These are phyloP conservation scores for Candida incommunis DNA, from an alignment of 805 yeast genomes.

Conservation along the genomic window DNA sequence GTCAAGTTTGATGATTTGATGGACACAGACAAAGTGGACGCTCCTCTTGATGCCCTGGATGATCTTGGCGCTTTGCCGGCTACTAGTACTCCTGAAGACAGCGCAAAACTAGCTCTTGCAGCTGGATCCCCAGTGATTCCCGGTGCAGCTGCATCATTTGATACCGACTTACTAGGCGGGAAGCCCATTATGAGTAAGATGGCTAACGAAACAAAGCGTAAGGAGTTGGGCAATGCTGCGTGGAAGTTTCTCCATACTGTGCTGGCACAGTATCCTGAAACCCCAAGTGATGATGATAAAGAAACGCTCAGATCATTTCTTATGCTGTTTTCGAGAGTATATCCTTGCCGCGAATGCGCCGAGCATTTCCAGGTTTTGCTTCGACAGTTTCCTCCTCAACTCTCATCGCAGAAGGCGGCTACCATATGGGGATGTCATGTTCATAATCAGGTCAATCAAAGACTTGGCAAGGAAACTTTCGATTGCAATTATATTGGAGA, in stretches of 20 bases:
- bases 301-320: constrained; percentile 51
- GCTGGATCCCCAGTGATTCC: too few relatives aligned
- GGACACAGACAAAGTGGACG: too few relatives aligned
- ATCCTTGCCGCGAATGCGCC: constrained; percentile 97
- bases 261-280: constrained; percentile 81
- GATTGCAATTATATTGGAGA: constrained; percentile 79
- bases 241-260: constrained; percentile 91
- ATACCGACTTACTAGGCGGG: constrained; percentile 9
- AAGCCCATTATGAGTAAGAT: constrained; percentile 81
- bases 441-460: constrained; percentile 73
- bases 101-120: too few relatives aligned
- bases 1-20: too few relatives aligned
- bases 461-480: constrained; percentile 53
- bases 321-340: constrained; percentile 71
- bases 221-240: constrained; percentile 79
- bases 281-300: constrained; percentile 52
- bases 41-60: too few relatives aligned
- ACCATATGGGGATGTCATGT: constrained; percentile 94
- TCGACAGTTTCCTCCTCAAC: constrained; percentile 70
- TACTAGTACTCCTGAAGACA: too few relatives aligned
- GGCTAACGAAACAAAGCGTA: constrained; percentile 71
- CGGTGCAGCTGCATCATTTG: not conserved
- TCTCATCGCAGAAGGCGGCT: constrained; percentile 59
- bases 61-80: too few relatives aligned
- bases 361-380: constrained; percentile 68